Evolutionary conservation across 2,329 filamentous ascomycete species (phyloP), one percentile per base, ranked within the genome.

Genomic region (Neofusicoccum kwambonambiense): DNA sequence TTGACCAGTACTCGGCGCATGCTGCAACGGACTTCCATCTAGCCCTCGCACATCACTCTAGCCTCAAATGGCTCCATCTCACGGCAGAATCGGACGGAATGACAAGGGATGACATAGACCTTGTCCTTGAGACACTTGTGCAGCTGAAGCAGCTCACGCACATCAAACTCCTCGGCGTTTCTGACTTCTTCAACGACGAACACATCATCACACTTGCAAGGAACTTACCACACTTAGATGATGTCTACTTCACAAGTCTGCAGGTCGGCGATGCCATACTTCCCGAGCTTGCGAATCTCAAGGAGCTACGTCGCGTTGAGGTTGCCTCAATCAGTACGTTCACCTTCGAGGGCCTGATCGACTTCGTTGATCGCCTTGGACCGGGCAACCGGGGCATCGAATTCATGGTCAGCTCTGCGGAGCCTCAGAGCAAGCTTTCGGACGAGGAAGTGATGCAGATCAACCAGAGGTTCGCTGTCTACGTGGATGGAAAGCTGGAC

Each of bases 281-380:
- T 64, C 71, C 72, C 39, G 70, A 73, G 3, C 71, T 87, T 12
- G 78, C 83, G 11, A 72, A 72, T 5, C 76, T 89, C 49, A 72
- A 72, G 3, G 78, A 82, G 37, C 75, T 90, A 41, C 82, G 81
- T 51, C 78, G 75, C 3, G 75, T 90, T 6, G 81, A 80, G 4
- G 82, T 89, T 47, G 81, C 80, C 42, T 85, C 84, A 2, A 75
- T 83, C 2, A 87, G 87, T 0, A 74, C 74, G 2, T 89, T 90
- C 71, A 84, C 83, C 0, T 76, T 76, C 3, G 72, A 79, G 4
- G 84, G 83, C 1, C 78, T 90, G 1, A 71, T 81, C 5, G 73
- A 77, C 6, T 82, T 82, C 63, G 73, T 82, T n/a, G 67, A 74
- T 1, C 69, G 72, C 15, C 73, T 84, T 8, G 77, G 73, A 1